Conservation (phyloP, 345 rosid species). For the Balakata baccata region DNA sequence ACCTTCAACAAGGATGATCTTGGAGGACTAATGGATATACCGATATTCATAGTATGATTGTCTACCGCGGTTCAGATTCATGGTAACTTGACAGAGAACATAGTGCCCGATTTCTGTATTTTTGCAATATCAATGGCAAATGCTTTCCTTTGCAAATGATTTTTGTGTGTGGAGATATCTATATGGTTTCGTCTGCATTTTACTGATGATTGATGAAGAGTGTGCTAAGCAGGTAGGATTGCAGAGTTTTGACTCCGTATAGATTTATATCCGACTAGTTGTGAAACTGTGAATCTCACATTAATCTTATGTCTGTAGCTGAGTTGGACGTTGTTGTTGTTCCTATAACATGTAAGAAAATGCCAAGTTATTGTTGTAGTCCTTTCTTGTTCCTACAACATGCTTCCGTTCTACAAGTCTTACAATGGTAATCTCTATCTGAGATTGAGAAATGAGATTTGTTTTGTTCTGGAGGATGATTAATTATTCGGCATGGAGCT, state of each 20-base stretch:
- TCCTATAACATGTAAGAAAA: too few relatives aligned
- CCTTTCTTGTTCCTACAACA: too few relatives aligned
- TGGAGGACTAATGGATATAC: neutral
- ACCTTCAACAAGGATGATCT: neutral
- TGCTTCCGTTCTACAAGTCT: too few relatives aligned
- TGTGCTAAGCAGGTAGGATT: neutral
- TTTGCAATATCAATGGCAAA: neutral
- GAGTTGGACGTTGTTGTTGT: too few relatives aligned
- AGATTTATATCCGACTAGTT: neutral
- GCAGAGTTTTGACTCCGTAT: neutral
- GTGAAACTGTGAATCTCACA: too few relatives aligned
- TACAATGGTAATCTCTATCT: too few relatives aligned
- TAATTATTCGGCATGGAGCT: too few relatives aligned
- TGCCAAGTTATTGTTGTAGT: too few relatives aligned
- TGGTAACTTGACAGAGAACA: slow-evolving; percentile 1
- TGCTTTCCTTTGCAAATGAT: neutral
- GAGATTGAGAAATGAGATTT: too few relatives aligned
- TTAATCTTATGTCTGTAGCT: too few relatives aligned
- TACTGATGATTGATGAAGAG: neutral
- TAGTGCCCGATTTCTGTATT: neutral
- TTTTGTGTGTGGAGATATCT: neutral
- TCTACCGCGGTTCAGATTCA: neutral
- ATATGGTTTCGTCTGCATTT: neutral
- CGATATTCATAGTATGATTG: neutral
- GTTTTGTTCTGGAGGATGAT: too few relatives aligned